Evolutionary conservation across 306 rosid species (phyloP), one percentile per base, ranked within the genome.

Genomic region (Delonix regia): DNA sequence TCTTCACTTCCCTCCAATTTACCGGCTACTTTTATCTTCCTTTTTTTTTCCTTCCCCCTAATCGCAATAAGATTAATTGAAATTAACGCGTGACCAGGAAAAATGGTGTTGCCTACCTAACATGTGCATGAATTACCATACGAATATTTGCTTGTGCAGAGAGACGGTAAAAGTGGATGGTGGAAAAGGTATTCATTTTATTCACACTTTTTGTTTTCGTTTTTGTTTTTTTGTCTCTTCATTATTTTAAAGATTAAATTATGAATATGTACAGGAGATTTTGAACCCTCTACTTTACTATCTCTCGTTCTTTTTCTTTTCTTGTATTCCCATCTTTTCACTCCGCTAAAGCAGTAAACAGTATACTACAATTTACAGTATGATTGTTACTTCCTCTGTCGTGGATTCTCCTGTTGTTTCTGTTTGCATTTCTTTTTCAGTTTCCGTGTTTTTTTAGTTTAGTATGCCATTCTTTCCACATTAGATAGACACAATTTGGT

Each of bases 311-410:
- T 42, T 22, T 21, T 22, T 27, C 74, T 27, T 47, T 9, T 25
- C n/a, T 7, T 25, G 9, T 69, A 1, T 65, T 38, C 49, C 49
- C 30, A 38, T 38, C 70, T 65, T 65, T 65, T 65, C 70, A 66
- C 71, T 11, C 62, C 45, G 49, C 44, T 49, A 49, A 70, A 70
- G 75, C 45, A 21, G 62, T 30, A 49, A 70, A 70, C 19, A 70
- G 41, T 69, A 53, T 30, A 36, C 15, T 5, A 70, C 45, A 30
- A 70, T 70, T 49, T 49, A 45, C 74, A 7, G 57, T 25, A 16
- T 45, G 74, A 69, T 24, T 12, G 19, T 42, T 41, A 45, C 72
- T 14, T 24, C 36, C 34, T 24, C 38, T 24, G 5, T 44, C 18
- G 73, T 28, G 73, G 73, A 68, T 69, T 69, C 74, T 27, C 56